Evolutionary conservation across 306 rosid genomes (phyloP).

Genomic region (Hylodesmum podocarpum): DNA sequence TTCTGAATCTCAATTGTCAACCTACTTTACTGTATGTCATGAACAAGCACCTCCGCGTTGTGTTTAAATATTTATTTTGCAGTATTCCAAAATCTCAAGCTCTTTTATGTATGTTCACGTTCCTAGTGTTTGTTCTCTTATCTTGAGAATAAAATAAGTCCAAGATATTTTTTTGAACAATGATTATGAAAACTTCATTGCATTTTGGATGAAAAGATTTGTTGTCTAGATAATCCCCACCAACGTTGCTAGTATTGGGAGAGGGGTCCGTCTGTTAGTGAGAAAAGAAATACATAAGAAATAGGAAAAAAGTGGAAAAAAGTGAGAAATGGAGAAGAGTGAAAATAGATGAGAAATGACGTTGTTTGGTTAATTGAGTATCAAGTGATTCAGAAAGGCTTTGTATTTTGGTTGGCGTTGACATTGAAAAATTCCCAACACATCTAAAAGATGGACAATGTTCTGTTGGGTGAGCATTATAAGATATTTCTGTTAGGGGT

Average conservation of each 20-base stretch:
- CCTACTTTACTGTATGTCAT: neutral
- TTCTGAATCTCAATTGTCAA: slow-evolving; percentile 14
- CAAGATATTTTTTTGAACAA: neutral
- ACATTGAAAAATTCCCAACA: too few species aligned
- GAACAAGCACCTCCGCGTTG: neutral
- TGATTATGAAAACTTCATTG: neutral
- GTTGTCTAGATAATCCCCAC: neutral
- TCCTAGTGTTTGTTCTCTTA: slow-evolving; percentile 4
- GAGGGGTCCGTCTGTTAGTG: too few species aligned
- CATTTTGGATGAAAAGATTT: neutral
- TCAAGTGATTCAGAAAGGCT: too few species aligned
- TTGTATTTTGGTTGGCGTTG: too few species aligned
- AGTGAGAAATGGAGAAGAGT: too few species aligned
- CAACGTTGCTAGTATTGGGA: neutral
- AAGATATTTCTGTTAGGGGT: too few species aligned
- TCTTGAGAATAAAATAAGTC: neutral
- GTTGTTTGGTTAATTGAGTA: too few species aligned
- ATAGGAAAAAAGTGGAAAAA: too few species aligned
- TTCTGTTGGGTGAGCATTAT: too few species aligned
- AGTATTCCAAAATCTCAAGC: neutral
- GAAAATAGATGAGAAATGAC: too few species aligned
- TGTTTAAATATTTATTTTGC: neutral
- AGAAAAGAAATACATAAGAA: too few species aligned
- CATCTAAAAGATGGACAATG: too few species aligned
- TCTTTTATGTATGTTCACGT: neutral